Evolutionary conservation across 1,284 basidiomycete species (phyloP), one percentile per base, ranked within the genome.

Genomic region (Chalciporus sp.): DNA sequence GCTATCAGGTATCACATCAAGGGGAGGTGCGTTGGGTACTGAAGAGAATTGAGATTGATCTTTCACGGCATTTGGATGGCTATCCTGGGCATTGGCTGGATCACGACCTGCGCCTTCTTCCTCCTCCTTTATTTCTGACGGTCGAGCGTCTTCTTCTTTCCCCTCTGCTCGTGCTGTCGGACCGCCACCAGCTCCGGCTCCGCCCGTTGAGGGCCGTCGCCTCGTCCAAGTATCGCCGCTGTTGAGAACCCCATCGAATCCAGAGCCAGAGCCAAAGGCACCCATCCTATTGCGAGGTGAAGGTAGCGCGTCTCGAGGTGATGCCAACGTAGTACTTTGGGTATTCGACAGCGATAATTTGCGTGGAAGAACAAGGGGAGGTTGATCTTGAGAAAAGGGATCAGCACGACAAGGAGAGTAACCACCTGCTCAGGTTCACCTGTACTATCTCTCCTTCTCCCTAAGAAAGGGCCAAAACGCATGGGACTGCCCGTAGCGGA

Each of bases 211-310:
- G 58, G 79, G 72, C 40, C 85, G 82, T 61, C 84, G 77, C 58
- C 83, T 77, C 17, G 83, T 74, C 88, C 87, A 88, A 31, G 85
- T 81, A 53, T 89, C 88, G 43, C 82, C 82, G 44, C 74, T 74
- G 55, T 77, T 83, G 47, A 90, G 72, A 14, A 90, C 80, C n/a
- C 86, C 87, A 63, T 91, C 88, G 62, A 91, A 88, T 49, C 79
- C 79, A 54, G 81, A 74, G 19, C 79, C 79, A 54, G 81, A 74
- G 19, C 77, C 72, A 57, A 77, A 77, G 0, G 61, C 17, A 26
- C 83, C 83, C 55, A 81, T 74, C 56, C 88, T 82, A 49, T 77
- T 79, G 46, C 88, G 85, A 62, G 88, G 86, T 31, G 88, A 88
- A 44, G 83, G 78, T 49, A 84, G 72, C 8, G 74, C 75, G 41